Percentiles rank a stretch among this genome's conserved stretches.
Conservation (phyloP, 2,329 filamentous ascomycete genomes). For the Epichloe typhina region DNA sequence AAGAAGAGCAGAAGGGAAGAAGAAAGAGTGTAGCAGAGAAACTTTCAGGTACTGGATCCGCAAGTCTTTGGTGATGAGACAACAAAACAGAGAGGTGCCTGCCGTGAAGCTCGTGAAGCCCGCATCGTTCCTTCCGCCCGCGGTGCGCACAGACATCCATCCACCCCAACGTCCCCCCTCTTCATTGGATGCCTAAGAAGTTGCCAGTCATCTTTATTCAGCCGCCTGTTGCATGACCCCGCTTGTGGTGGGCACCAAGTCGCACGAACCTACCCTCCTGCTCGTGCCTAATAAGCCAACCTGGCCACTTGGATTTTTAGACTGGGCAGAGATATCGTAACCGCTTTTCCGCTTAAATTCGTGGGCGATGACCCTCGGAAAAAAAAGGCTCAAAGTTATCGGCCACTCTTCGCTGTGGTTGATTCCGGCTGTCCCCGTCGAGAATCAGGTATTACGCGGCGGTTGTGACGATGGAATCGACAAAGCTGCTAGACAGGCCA, state of each 20-base stretch:
- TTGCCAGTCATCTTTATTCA: no score
- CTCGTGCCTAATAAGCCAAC: background rate
- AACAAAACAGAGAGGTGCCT: background rate
- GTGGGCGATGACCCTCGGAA: background rate
- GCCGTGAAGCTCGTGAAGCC: background rate
- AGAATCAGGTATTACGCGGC: no score
- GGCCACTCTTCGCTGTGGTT: background rate
- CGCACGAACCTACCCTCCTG: background rate
- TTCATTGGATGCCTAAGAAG: no score
- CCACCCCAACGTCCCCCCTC: no score
- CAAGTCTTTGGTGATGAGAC: no score
- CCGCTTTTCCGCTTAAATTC: background rate
- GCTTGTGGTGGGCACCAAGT: background rate
- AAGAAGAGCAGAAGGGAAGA: no score
- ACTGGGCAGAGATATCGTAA: background rate
- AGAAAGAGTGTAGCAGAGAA: no score
- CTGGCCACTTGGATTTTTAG: background rate
- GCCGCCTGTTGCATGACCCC: background rate
- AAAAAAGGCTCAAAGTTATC: background rate
- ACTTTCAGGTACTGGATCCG: no score
- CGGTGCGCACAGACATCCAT: background rate
- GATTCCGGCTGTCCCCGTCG: no score
- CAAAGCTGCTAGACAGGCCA: no score
- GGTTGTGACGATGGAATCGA: no score
- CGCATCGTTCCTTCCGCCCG: background rate